A percentile compares a stretch with the other conserved stretches of the same genome.
These are phyloP conservation scores for Trichoderma sp. DNA, from an alignment of 2,329 filamentous ascomycete species.

Conservation along the genomic window DNA sequence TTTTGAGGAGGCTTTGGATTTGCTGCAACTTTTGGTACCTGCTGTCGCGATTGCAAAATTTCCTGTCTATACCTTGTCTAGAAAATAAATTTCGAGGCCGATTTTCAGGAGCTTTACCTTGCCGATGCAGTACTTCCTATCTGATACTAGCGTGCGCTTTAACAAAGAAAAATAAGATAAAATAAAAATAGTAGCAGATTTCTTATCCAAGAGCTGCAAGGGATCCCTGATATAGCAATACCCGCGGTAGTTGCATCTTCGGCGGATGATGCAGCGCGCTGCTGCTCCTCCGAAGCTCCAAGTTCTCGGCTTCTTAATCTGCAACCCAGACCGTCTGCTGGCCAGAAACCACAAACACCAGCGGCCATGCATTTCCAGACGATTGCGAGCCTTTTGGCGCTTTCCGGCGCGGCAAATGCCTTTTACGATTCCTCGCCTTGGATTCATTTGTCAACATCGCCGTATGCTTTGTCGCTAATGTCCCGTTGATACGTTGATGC, in stretches of 20 bases:
- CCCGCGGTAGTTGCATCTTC: constrained; percentile 2
- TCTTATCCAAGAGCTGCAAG: background rate
- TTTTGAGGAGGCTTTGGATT: background rate
- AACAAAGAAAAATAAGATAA: background rate
- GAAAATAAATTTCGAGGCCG: background rate
- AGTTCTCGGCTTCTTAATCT: constrained; percentile 1
- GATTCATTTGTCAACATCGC: constrained; percentile 77
- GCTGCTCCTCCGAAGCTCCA: constrained; percentile 10
- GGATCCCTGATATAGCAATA: constrained; percentile 8
- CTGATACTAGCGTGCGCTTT: background rate
- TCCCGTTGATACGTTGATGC: background rate
- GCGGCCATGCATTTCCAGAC: constrained; percentile 18
- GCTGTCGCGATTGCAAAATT: constrained; percentile 1
- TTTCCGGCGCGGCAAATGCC: constrained; percentile 60
- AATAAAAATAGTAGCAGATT: background rate
- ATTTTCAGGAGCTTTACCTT: background rate
- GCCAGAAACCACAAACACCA: constrained; percentile 4
- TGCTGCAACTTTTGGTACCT: background rate
- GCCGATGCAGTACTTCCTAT: background rate
- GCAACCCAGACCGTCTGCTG: constrained; percentile 3
- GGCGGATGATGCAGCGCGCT: constrained; percentile 9
- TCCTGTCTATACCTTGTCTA: background rate
- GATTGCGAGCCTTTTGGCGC: constrained; percentile 49
- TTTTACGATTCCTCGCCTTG: constrained; percentile 88
- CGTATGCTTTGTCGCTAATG: constrained; percentile 53